A percentile compares a stretch with the other conserved stretches of the same genome.
These are phyloP conservation scores for Daldinia concentrica DNA, from an alignment of 495 filamentous ascomycete species.

Conservation along the genomic window DNA sequence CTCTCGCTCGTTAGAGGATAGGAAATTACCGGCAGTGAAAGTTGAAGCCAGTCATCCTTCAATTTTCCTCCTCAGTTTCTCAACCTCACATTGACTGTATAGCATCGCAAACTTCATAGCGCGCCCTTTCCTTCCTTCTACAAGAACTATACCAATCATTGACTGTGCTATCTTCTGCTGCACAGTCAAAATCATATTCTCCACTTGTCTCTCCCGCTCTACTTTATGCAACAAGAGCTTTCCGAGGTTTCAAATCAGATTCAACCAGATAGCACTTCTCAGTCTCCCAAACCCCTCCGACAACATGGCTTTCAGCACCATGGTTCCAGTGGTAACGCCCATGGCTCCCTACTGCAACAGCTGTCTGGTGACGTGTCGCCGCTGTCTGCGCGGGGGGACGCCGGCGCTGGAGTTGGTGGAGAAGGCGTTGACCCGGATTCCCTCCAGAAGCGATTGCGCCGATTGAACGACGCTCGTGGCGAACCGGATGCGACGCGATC, in stretches of 20 bases:
- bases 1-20: constrained; percentile 7
- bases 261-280: constrained; percentile 55
- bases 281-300: constrained; percentile 55
- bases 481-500: constrained; percentile 34
- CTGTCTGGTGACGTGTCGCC: constrained; percentile 43
- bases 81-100: constrained; percentile 19
- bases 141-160: constrained; percentile 15
- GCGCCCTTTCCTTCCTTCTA: constrained; percentile 6
- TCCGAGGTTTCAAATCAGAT: constrained; percentile 67
- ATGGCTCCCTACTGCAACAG: constrained; percentile 45
- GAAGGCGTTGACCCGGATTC: constrained; percentile 47
- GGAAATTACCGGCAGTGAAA: constrained; percentile 15
- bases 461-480: constrained; percentile 51
- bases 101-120: constrained; percentile 20
- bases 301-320: constrained; percentile 81
- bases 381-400: constrained; percentile 38
- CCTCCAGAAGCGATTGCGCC: constrained; percentile 51
- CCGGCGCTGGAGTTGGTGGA: constrained; percentile 25
- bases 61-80: constrained; percentile 17
- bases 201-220: constrained; percentile 52
- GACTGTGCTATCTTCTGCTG: constrained; percentile 56
- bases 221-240: constrained; percentile 92
- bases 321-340: constrained; percentile 50
- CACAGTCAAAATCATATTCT: constrained; percentile 69
- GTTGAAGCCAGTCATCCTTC: constrained; percentile 16